Evolutionary conservation across 805 yeast species (phyloP), one percentile per base, ranked within the genome.

Genomic region (Suhomyces sp.): DNA sequence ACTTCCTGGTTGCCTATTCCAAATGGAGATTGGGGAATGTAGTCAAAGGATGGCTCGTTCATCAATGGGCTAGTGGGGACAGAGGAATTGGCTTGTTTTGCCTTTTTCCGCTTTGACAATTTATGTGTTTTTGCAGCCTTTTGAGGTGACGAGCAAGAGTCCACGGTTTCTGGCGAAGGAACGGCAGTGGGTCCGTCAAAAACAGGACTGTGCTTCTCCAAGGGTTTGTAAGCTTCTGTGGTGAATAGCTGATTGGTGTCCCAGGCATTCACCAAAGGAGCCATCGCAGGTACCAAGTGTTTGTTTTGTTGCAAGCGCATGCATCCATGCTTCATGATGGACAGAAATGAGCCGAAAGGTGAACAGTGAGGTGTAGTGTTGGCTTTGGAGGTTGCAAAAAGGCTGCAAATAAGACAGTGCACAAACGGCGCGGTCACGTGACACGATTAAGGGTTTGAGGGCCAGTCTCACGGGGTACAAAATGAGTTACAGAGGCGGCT

Each of bases 241-340:
- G 13, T 4, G n/a, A 45, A 7, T 48, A 49, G 47, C 31, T 27
- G n/a, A 23, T 49, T 46, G 13, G 48, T 49, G 12, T 45, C 40
- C 54, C 54, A 55, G 12, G 58, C 56, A 22, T 53, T 55, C 29
- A 26, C 47, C 15, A 12, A 29, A 10, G 58, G 58, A 27, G 51
- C 13, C 4, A 54, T 52, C 2, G 58, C 58, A 8, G 58, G 58
- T 4, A 48, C 23, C 24, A 38, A 38, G 13, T 17, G 42, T 9
- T 38, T 38, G 13, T 38, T 38, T 38, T 38, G 42, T 10, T 17
- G 42, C 13, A 17, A 17, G 24, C 24, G 12, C n/a, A 38, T 17
- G 24, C 42, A 15, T 2, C n/a, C n/a, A 29, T 29, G 33, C 33
- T 29, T 29, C 33, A 29, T 29, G 33, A 29, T 29, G 6, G 12